Conservation (phyloP, 2,329 filamentous ascomycete genomes). For the Mariannaea elegans region DNA sequence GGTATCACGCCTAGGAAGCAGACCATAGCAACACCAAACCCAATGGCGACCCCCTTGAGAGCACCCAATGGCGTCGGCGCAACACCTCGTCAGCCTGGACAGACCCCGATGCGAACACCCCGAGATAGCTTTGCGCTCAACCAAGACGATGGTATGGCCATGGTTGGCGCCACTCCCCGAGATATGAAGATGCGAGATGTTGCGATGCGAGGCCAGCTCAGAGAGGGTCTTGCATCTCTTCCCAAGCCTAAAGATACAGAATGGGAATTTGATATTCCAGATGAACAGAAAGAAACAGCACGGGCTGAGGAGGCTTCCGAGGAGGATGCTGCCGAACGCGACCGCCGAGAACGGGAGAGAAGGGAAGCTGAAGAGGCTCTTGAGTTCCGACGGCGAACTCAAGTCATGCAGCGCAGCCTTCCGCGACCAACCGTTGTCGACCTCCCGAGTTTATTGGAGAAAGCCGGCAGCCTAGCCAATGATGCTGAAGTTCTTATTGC, state of each 20-base stretch:
- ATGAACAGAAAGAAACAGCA: slow-evolving; percentile 74
- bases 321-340: slow-evolving; percentile 74
- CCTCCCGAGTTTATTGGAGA: slow-evolving; percentile 71
- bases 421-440: slow-evolving; percentile 82
- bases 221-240: slow-evolving; percentile 78
- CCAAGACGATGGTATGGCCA: slow-evolving; percentile 70
- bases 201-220: slow-evolving; percentile 73
- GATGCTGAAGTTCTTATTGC: slow-evolving; percentile 76
- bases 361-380: slow-evolving; percentile 77
- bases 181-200: slow-evolving; percentile 78
- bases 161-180: slow-evolving; percentile 77
- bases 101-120: slow-evolving; percentile 88
- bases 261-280: slow-evolving; percentile 92
- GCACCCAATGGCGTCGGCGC: slow-evolving; percentile 70
- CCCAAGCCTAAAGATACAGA: slow-evolving; percentile 94
- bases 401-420: slow-evolving; percentile 87
- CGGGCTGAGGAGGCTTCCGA: slow-evolving; percentile 59
- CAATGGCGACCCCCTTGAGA: slow-evolving; percentile 88
- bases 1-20: slow-evolving; percentile 84
- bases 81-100: slow-evolving; percentile 74
- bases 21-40: slow-evolving; percentile 89
- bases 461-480: slow-evolving; percentile 68
- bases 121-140: slow-evolving; percentile 90
- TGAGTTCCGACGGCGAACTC: slow-evolving; percentile 84
- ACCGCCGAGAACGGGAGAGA: slow-evolving; percentile 78